phyloP scores from a whole-genome alignment of 2,329 filamentous ascomycete species.

The Pseudocercospora macadamiae region DNA sequence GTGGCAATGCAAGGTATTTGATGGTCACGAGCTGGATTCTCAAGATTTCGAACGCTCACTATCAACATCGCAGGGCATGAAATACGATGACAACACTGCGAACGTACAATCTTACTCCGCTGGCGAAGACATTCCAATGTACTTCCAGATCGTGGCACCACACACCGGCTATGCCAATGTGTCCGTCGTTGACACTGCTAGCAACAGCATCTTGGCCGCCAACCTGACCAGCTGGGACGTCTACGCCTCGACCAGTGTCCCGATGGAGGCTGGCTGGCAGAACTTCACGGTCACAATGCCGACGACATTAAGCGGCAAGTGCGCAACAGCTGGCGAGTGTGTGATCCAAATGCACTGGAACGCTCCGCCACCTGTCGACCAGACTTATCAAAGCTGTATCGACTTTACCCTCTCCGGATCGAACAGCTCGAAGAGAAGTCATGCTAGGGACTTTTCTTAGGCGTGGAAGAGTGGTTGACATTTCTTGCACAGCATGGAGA shows the following conservation, averaged over 20 bases:
- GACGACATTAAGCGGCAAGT: constrained; percentile 49
- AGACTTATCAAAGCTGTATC: constrained; percentile 67
- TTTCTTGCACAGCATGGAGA: neutral
- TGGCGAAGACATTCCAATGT: constrained; percentile 52
- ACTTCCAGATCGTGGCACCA: constrained; percentile 54
- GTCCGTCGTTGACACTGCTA: constrained; percentile 58
- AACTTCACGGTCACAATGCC: constrained; percentile 60
- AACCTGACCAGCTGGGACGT: constrained; percentile 58
- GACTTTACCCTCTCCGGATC: constrained; percentile 55
- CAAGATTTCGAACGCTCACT: neutral
- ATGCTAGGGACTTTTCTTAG: constrained; percentile 16
- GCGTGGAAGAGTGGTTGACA: neutral
- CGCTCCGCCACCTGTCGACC: constrained; percentile 51
- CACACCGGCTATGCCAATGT: constrained; percentile 63
- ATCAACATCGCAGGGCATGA: constrained; percentile 52
- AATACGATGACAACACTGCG: constrained; percentile 58
- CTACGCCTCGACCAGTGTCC: constrained; percentile 55
- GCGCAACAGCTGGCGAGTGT: constrained; percentile 54
- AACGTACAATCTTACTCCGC: constrained; percentile 57
- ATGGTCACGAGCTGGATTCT: constrained; percentile 26
- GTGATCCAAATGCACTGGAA: constrained; percentile 68
- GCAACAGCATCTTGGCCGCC: constrained; percentile 55
- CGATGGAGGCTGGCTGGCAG: constrained; percentile 50
- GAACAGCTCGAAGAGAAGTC: constrained; percentile 16
- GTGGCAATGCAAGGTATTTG: constrained; percentile 50